A percentile compares a stretch with the other conserved stretches of the same genome.
phyloP scores from a whole-genome alignment of 768 basidiomycete species.

The Psilocybe cubensis region DNA sequence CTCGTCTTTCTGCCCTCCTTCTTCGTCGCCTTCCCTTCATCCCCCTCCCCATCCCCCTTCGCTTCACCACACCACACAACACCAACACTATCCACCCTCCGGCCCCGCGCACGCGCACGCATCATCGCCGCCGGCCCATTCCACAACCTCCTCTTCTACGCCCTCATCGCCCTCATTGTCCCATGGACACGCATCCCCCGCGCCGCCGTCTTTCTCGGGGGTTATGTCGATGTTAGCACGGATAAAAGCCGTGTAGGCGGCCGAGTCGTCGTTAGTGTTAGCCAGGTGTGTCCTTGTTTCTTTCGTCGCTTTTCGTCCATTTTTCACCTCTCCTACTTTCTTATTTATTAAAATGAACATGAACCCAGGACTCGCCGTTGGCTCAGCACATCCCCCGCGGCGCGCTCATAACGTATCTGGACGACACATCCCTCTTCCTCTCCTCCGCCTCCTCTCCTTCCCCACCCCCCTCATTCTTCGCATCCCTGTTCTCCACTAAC shows the following conservation, averaged over 20 bases:
- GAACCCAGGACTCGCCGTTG: constrained; percentile 72
- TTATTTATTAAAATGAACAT: too few relatives aligned
- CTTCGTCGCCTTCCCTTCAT: constrained; percentile 70
- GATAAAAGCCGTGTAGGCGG: constrained; percentile 35
- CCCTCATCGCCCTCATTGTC: constrained; percentile 42
- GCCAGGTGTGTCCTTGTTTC: constrained; percentile 48
- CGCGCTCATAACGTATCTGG: constrained; percentile 63
- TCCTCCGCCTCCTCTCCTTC: constrained; percentile 27
- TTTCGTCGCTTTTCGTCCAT: neutral
- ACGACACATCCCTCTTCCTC: constrained; percentile 56
- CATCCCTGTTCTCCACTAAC: too few relatives aligned
- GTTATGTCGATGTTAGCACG: constrained; percentile 52
- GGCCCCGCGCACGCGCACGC: constrained; percentile 51
- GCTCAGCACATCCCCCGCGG: constrained; percentile 57
- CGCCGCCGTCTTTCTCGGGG: constrained; percentile 35
- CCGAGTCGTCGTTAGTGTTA: constrained; percentile 56
- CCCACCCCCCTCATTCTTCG: too few relatives aligned
- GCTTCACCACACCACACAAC: constrained; percentile 75
- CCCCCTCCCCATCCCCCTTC: constrained; percentile 61
- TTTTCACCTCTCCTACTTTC: too few relatives aligned
- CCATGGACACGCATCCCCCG: constrained; percentile 32
- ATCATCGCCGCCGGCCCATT: constrained; percentile 77
- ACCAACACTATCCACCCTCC: constrained; percentile 58
- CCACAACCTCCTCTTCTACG: constrained; percentile 72
- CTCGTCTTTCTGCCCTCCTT: constrained; percentile 75